These are phyloP conservation scores for Dissophora globulifera DNA, from an alignment of 192 early-diverging fungal species.

Conservation along the genomic window DNA sequence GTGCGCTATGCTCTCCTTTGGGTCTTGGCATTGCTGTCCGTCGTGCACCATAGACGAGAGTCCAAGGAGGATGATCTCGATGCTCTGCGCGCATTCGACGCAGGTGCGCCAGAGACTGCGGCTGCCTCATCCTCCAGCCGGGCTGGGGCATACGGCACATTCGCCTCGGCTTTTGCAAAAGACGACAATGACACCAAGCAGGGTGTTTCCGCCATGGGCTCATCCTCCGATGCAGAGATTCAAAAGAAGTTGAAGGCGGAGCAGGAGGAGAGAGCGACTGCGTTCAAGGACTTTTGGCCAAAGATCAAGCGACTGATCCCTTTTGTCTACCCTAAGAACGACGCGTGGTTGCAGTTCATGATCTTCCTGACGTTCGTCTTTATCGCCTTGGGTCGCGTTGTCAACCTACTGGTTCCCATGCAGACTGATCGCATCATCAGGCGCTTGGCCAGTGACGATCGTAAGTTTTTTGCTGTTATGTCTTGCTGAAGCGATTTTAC, in stretches of 20 bases:
- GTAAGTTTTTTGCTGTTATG: no score
- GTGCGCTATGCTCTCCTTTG: constrained; percentile 56
- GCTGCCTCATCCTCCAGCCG: constrained; percentile 20
- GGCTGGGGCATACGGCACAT: constrained; percentile 40
- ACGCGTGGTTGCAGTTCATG: constrained; percentile 68
- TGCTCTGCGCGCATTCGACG: constrained; percentile 28
- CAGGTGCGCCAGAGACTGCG: constrained; percentile 12
- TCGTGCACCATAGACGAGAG: constrained; percentile 41
- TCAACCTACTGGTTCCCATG: constrained; percentile 87
- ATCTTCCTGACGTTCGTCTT: constrained; percentile 76
- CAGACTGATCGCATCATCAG: constrained; percentile 89
- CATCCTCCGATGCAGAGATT: constrained; percentile 32
- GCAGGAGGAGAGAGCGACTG: constrained; percentile 39
- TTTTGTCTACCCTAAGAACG: constrained; percentile 85
- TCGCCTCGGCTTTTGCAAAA: constrained; percentile 5
- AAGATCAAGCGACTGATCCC: constrained; percentile 78
- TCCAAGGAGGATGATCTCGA: constrained; percentile 26
- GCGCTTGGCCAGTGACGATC: constrained; percentile 53
- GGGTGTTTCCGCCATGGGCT: not conserved
- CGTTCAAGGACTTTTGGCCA: constrained; percentile 56
- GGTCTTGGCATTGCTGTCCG: constrained; percentile 42
- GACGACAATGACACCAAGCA: not conserved
- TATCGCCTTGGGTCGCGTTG: constrained; percentile 69
- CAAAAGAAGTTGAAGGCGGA: constrained; percentile 19
- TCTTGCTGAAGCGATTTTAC: no score